phyloP scores from a whole-genome alignment of 345 rosid species.

The Moricandia moricandioides region DNA sequence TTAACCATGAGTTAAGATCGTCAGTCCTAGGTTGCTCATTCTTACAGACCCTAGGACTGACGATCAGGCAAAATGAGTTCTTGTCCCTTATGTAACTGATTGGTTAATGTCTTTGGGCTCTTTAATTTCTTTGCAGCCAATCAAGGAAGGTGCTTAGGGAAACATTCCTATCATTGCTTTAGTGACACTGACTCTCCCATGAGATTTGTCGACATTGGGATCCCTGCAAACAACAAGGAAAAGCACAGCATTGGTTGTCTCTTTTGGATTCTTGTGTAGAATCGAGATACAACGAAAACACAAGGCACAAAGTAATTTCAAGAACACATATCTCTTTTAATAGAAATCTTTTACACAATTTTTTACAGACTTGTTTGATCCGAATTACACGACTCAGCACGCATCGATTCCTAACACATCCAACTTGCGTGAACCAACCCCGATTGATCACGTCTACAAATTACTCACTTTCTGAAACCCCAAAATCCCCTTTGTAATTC shows the following conservation, averaged over 20 bases:
- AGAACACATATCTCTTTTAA: too few species aligned
- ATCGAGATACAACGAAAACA: too few species aligned
- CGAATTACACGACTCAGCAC: too few species aligned
- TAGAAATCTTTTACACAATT: too few species aligned
- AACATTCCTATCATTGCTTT: constrained; percentile 77
- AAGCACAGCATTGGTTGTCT: constrained; percentile 81
- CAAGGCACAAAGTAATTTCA: too few species aligned
- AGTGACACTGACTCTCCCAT: constrained; percentile 84
- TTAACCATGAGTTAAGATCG: too few species aligned
- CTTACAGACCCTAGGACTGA: constrained; percentile 83
- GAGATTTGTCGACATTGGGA: constrained; percentile 73
- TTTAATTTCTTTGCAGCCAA: constrained; percentile 46
- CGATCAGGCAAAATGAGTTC: constrained; percentile 53
- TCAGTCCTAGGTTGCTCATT: constrained; percentile 51
- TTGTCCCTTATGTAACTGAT: not conserved
- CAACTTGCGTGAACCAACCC: too few species aligned
- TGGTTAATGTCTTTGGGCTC: not conserved
- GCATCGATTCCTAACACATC: too few species aligned
- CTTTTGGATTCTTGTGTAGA: constrained; percentile 54
- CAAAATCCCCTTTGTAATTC: too few species aligned
- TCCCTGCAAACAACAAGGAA: constrained; percentile 84
- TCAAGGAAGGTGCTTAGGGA: constrained; percentile 82
- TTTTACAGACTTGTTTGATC: too few species aligned
- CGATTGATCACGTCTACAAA: too few species aligned
- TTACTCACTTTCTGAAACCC: too few species aligned